Base-by-base conservation (phyloP, 164 flowering plant species). In the Vitis riparia region DNA sequence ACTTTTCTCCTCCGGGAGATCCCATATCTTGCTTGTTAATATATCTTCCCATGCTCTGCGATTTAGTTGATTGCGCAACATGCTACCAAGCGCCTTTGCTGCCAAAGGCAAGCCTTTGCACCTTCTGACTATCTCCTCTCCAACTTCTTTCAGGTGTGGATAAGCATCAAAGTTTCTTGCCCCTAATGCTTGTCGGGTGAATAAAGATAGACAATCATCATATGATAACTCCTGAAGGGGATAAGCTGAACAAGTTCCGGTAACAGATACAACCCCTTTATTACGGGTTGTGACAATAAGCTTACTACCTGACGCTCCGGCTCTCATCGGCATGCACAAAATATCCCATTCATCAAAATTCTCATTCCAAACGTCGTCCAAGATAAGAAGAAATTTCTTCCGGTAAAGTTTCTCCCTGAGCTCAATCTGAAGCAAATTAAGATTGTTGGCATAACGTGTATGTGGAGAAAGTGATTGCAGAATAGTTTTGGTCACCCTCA, bases 351-450 rank as follows among this genome's bases (percentile, higher is more conserved):
- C 19, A 19, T 61, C 49, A 44, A 61, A 53, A 12, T 62, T 27
- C 16, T 62, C 62, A 29, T 48, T 57, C 79, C 82, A 79, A 4
- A 76, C 58, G 67, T 76, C 82, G 71, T 79, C 82, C 3, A 76
- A 16, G 14, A 79, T 77, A 29, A 76, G 9, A 2, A 79, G 17
- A 37, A 73, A 70, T 16, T 17, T 63, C 47, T 64, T 63, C 1
- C 37, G 48, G 0, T 1, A 9, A 5, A 75, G 17, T 8, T 8
- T 11, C 15, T 68, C 57, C 29, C 29, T 49, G 9, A 75, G 15
- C 5, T 30, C 44, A 5, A 9, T 9, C 49, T 75, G 74, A 14
- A 75, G 76, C 5, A 14, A 0, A 11, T 71, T 29, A 1, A 73
- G 16, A 37, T 65, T 37, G 5, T 27, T 23, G 2, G 15, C 9